These are phyloP conservation scores for Eucalyptus marginata DNA, from an alignment of 345 rosid species.

Conservation along the genomic window DNA sequence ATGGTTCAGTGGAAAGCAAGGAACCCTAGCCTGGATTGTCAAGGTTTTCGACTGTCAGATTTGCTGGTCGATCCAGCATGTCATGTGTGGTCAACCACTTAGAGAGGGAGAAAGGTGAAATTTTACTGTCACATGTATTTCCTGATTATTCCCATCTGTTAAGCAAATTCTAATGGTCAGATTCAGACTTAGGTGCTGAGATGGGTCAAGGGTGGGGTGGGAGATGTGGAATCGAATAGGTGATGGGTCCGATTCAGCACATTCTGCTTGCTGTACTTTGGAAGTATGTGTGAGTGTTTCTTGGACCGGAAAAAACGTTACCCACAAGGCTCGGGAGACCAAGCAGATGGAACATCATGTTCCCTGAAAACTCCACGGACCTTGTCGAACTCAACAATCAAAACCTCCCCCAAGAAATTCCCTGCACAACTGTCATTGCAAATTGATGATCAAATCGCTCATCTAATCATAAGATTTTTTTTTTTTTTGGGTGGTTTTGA, in stretches of 20 bases:
- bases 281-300: background rate
- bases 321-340: background rate
- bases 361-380: background rate
- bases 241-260: background rate
- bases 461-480: background rate
- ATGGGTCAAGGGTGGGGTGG: background rate
- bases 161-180: background rate
- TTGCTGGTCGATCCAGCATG: background rate
- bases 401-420: background rate
- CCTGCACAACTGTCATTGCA: background rate
- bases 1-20: background rate
- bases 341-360: background rate
- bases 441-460: background rate
- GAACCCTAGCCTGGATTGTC: background rate
- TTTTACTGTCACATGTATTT: background rate
- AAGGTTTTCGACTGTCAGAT: background rate
- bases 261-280: background rate
- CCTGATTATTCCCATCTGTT: background rate
- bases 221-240: background rate
- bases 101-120: background rate
- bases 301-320: background rate
- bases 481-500: background rate
- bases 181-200: background rate
- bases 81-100: background rate
- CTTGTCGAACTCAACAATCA: background rate